These are phyloP conservation scores for Chenopodium formosanum DNA, from an alignment of 148 eudicot genomes.

Conservation along the genomic window DNA sequence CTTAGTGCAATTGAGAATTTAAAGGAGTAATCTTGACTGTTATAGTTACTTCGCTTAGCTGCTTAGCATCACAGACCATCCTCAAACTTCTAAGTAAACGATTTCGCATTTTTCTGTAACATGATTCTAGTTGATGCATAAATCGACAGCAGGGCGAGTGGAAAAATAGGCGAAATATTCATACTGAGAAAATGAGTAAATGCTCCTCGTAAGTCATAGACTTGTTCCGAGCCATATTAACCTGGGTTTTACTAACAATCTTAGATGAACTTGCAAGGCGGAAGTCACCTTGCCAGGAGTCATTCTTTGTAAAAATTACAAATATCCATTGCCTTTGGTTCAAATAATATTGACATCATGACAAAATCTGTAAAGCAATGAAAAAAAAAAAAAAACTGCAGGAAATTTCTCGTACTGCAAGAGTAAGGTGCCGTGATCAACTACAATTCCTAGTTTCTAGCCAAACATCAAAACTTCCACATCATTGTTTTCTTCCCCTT, in stretches of 20 bases:
- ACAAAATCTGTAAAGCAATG: slow-evolving; percentile 2
- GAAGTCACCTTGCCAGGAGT: not conserved
- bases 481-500: slow-evolving; percentile 89
- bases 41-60: no score
- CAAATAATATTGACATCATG: not conserved
- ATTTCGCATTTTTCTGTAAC: not conserved
- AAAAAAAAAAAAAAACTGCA: not conserved
- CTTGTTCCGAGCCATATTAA: not conserved
- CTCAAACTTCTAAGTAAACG: no score
- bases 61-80: no score
- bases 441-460: slow-evolving; percentile 18
- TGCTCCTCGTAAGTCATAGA: not conserved
- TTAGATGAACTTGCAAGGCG: not conserved
- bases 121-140: not conserved
- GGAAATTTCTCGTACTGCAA: not conserved
- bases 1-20: no score
- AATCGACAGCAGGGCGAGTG: no score
- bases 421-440: not conserved
- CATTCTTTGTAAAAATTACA: not conserved
- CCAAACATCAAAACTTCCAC: not conserved
- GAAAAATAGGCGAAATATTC: not conserved
- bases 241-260: not conserved
- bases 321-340: not conserved
- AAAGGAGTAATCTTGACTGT: no score
- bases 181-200: not conserved